Percentiles rank a stretch among this genome's conserved stretches.
Conservation (phyloP, 805 yeast species). For the Sporopachydermia quercuum region DNA sequence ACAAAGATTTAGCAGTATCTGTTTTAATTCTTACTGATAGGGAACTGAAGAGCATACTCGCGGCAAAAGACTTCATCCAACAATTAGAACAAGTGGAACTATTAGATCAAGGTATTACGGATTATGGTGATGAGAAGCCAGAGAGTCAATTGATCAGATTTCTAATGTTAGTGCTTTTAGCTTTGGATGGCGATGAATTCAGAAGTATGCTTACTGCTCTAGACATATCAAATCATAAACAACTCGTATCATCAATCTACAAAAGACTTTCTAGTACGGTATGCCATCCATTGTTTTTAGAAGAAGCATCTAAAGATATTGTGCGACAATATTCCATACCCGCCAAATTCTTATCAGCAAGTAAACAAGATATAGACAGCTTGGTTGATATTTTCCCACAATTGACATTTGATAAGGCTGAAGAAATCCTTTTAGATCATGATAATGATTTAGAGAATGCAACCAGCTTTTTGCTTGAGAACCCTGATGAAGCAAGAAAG, state of each 20-base stretch:
- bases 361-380: slow-evolving; percentile 26
- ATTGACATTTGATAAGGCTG: slow-evolving; percentile 31
- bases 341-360: slow-evolving; percentile 3
- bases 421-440: slow-evolving; percentile 31
- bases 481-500: slow-evolving; percentile 29
- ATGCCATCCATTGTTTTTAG: background rate
- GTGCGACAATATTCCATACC: background rate
- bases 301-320: background rate
- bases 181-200: background rate
- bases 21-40: background rate
- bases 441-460: slow-evolving; percentile 39
- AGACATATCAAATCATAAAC: background rate
- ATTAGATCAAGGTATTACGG: background rate
- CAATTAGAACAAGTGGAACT: background rate
- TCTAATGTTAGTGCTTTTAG: background rate
- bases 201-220: background rate
- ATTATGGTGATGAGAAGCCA: background rate
- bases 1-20: background rate
- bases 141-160: background rate
- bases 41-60: background rate
- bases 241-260: background rate
- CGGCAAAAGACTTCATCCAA: background rate
- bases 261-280: background rate
- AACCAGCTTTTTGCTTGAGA: slow-evolving; percentile 46
- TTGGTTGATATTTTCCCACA: slow-evolving; percentile 54